Evolutionary conservation across 1,139 yeast genomes (phyloP).

Genomic region (Chernovozyma sophiae-reginae): DNA sequence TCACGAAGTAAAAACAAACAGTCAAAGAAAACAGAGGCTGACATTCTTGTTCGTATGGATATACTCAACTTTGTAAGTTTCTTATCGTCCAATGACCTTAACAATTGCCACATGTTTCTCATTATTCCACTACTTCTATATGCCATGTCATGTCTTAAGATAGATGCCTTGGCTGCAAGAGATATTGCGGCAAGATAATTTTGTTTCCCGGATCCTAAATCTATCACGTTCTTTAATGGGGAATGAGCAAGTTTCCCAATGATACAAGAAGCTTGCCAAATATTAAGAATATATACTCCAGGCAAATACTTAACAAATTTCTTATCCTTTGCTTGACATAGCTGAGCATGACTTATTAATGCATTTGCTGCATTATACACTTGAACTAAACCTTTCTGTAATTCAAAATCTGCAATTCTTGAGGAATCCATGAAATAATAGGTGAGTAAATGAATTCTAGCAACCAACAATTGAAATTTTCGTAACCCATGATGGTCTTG

Average conservation of each 20-base stretch:
- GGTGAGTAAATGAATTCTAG: slow-evolving; percentile 75
- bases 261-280: slow-evolving; percentile 91
- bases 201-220: slow-evolving; percentile 66
- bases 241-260: slow-evolving; percentile 78
- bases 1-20: slow-evolving; percentile 79
- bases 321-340: slow-evolving; percentile 56
- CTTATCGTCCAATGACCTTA: slow-evolving; percentile 52
- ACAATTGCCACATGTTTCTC: slow-evolving; percentile 90
- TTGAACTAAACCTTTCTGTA: slow-evolving; percentile 69
- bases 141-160: slow-evolving; percentile 87
- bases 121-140: slow-evolving; percentile 90
- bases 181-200: slow-evolving; percentile 68
- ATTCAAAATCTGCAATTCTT: slow-evolving; percentile 53
- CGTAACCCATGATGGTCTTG: slow-evolving; percentile 57
- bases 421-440: slow-evolving; percentile 75
- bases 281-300: slow-evolving; percentile 69
- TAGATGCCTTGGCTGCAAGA: slow-evolving; percentile 73
- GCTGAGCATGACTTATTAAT: slow-evolving; percentile 61
- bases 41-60: slow-evolving; percentile 74
- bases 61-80: slow-evolving; percentile 38
- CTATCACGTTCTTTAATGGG: slow-evolving; percentile 60
- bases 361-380: slow-evolving; percentile 77
- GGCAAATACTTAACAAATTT: slow-evolving; percentile 76
- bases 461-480: slow-evolving; percentile 61
- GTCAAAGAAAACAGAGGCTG: slow-evolving; percentile 91